Percentiles rank a stretch among this genome's conserved stretches.
Evolutionary conservation across 257 asterid species (phyloP).

Genomic region (Rubia yunnanensis): DNA sequence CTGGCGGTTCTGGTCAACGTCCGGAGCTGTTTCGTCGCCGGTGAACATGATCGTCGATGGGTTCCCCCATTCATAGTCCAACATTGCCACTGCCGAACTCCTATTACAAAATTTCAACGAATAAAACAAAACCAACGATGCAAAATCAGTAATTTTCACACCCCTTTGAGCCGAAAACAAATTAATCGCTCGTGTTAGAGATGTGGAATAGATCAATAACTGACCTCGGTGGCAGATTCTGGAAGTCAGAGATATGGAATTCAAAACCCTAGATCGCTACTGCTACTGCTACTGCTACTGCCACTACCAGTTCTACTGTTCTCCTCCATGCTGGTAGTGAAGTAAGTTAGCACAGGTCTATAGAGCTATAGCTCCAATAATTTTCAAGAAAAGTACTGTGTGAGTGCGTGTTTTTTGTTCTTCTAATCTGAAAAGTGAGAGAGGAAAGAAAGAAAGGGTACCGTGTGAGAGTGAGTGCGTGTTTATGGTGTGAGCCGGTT

Average conservation of each 20-base stretch:
- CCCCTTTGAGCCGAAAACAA: too few relatives aligned
- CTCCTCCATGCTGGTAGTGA: slow-evolving; percentile 19
- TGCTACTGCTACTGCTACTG: background rate
- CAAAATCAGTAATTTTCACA: slow-evolving; percentile 12
- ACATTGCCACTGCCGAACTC: slow-evolving; percentile 27
- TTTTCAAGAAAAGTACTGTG: slow-evolving; percentile 5
- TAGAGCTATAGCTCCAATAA: slow-evolving; percentile 20
- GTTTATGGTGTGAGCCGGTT: background rate
- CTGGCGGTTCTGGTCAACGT: slow-evolving; percentile 41
- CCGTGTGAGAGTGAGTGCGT: background rate
- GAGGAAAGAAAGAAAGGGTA: background rate
- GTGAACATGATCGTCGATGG: slow-evolving; percentile 60
- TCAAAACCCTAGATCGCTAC: slow-evolving; percentile 24
- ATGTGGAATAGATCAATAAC: background rate
- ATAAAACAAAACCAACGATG: background rate
- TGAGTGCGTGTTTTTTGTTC: background rate
- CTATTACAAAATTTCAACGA: background rate
- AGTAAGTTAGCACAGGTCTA: background rate
- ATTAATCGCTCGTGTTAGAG: too few relatives aligned
- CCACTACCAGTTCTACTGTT: slow-evolving; percentile 8
- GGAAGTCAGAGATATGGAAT: slow-evolving; percentile 17
- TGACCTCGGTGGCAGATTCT: slow-evolving; percentile 15
- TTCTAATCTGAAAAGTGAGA: background rate
- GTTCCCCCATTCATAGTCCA: slow-evolving; percentile 92
- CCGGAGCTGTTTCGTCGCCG: slow-evolving; percentile 43